These are phyloP conservation scores for Protea cynaroides DNA, from an alignment of 164 flowering plant species.

Conservation along the genomic window DNA sequence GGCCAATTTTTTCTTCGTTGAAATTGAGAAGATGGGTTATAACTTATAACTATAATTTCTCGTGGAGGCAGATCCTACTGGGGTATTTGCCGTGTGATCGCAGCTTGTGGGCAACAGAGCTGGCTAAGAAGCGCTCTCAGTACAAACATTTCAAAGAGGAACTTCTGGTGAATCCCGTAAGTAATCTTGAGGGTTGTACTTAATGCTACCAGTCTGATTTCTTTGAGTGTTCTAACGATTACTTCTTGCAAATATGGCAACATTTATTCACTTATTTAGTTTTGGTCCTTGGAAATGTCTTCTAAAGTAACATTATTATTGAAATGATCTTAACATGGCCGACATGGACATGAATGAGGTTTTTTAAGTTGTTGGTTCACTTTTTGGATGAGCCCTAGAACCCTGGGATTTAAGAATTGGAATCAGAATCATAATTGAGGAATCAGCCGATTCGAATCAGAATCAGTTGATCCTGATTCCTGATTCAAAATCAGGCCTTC, in stretches of 20 bases:
- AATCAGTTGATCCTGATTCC: too few relatives aligned
- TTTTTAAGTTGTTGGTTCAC: too few relatives aligned
- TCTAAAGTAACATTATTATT: neutral
- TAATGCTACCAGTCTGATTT: neutral
- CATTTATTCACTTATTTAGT: neutral
- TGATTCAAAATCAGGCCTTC: too few relatives aligned
- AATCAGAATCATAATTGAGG: too few relatives aligned
- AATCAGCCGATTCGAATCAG: too few relatives aligned
- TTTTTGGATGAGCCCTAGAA: too few relatives aligned
- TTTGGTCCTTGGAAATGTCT: neutral
- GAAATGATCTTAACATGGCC: neutral
- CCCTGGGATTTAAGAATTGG: too few relatives aligned
- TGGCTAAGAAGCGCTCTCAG: slow-evolving; percentile 83
- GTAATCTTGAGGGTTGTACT: neutral
- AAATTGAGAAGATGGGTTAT: neutral
- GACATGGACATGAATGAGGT: too few relatives aligned
- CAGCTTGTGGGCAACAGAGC: slow-evolving; percentile 71
- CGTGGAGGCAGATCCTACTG: slow-evolving; percentile 60
- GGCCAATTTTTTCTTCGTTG: neutral
- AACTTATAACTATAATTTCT: neutral
- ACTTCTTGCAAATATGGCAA: too few relatives aligned
- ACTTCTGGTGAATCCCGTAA: slow-evolving; percentile 88
- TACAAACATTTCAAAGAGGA: slow-evolving; percentile 87
- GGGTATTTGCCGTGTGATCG: slow-evolving; percentile 85
- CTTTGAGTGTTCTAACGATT: neutral